Evolutionary conservation across 805 yeast species (phyloP), one percentile per base, ranked within the genome.

Genomic region (Candida chauliodis): DNA sequence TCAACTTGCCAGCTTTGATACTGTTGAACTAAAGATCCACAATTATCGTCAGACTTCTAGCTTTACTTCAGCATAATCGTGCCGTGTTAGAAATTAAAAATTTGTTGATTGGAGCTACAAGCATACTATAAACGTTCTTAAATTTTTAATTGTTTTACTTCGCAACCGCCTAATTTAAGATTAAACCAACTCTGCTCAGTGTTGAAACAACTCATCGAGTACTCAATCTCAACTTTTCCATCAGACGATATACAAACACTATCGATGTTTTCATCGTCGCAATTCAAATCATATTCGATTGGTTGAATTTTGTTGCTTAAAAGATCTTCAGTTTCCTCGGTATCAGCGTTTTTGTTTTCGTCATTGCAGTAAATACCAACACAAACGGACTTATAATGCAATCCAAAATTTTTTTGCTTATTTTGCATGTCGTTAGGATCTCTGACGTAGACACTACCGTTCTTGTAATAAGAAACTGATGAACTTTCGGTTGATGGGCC

Each of bases 151-250:
- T 24, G 13, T 24, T 17, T 29, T 16, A 16, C 20, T 29, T 29
- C 22, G 17, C 32, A 29, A 11, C 32, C 32, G 11, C 32, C 32
- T 16, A 29, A 29, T 5, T 14, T 10, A 29, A 29, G n/a, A 29
- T 14, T 15, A 18, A 29, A 4, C 32, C 32, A 29, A 18, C n/a
- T 16, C 5, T 7, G 5, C 11, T 29, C 32, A 10, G 4, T 5
- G 16, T 16, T 11, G 13, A 29, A 13, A 8, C 8, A 6, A 4
- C 11, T 29, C 5, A 5, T 24, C n/a, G 32, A 29, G 11, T 29
- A 29, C 6, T 16, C 32, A 15, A 29, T 16, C 5, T 29, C 32
- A 16, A 15, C 20, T 18, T 10, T 29, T 6, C 32, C 32, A 18
- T 29, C 32, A 29, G 4, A 10, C 16, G 4, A 29, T 4, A 29